Evolutionary conservation across 148 eudicot species (phyloP), one percentile per base, ranked within the genome.

Genomic region (Euryodendron excelsum): DNA sequence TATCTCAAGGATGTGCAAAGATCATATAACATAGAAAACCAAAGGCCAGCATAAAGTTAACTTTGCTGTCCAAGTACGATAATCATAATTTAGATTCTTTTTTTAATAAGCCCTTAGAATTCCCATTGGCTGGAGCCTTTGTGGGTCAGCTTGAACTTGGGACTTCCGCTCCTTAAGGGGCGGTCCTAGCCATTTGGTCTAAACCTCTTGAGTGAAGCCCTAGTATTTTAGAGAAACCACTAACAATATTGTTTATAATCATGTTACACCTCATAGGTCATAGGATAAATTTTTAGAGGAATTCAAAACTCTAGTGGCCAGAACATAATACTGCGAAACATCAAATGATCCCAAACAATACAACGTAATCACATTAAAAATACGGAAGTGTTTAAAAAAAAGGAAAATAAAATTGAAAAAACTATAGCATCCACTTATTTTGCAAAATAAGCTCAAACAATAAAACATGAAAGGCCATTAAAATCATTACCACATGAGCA

Each of bases 401-500:
- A 48, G 2, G 13, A 36, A 27, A 14, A 27, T n/a, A 69, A 30
- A 71, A 27, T 27, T 28, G 41, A 31, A 48, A 70, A 8, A 28
- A 3, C n/a, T n/a, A 70, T 53, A 71, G 5, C 36, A n/a, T 47
- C 36, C 34, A 68, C 15, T 47, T 41, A 69, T 18, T 9, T 69
- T 69, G 53, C 55, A 69, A 25, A 15, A 56, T 69, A 47, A 15
- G 13, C 33, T 15, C 25, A 50, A 27, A 10, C 25, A 18, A 4
- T 50, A 25, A 45, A 71, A 33, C 6, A 10, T 71, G 59, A 15
- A 71, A 20, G 21, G n/a, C 15, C 25, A 31, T 28, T 11, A 34
- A 71, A 30, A 48, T 39, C 14, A 48, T 48, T 30, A 71, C 74
- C 59, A 71, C 59, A 71, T 48, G 33, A 77, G 97, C 97, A 84